These are phyloP conservation scores for Huiozyma sinensis DNA, from an alignment of 805 yeast genomes.

Conservation along the genomic window DNA sequence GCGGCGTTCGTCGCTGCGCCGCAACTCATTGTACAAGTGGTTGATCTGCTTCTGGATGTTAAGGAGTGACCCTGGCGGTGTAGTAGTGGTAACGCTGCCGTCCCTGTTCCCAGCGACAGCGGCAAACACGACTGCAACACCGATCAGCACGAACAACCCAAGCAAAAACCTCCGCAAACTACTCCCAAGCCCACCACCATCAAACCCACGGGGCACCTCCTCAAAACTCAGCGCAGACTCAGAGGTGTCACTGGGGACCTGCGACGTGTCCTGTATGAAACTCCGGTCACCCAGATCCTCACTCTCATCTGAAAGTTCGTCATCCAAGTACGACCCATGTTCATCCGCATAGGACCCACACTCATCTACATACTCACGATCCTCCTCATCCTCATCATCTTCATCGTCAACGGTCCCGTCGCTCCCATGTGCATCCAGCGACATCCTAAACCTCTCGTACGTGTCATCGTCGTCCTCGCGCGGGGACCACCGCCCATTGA, in stretches of 20 bases:
- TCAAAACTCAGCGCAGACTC: no score
- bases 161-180: not conserved
- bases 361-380: slow-evolving; percentile 4
- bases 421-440: not conserved
- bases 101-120: not conserved
- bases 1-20: slow-evolving; percentile 15
- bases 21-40: slow-evolving; percentile 20
- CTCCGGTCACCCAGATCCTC: slow-evolving; percentile 1
- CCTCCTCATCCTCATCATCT: slow-evolving; percentile 9
- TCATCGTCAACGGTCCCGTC: slow-evolving; percentile 5
- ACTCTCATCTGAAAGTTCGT: no score
- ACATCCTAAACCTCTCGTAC: not conserved
- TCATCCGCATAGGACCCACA: slow-evolving; percentile 7
- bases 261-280: not conserved
- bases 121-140: not conserved
- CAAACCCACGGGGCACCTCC: no score
- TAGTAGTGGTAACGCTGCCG: not conserved
- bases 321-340: not conserved
- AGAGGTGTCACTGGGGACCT: no score
- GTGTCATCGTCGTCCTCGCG: not conserved
- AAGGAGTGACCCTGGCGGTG: slow-evolving; percentile 3
- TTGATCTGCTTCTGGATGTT: slow-evolving; percentile 22
- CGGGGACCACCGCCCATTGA: not conserved
- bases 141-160: not conserved
- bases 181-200: no score